Evolutionary conservation across 192 early-diverging fungal genomes (phyloP).

Genomic region (Entomortierella chlamydospora): DNA sequence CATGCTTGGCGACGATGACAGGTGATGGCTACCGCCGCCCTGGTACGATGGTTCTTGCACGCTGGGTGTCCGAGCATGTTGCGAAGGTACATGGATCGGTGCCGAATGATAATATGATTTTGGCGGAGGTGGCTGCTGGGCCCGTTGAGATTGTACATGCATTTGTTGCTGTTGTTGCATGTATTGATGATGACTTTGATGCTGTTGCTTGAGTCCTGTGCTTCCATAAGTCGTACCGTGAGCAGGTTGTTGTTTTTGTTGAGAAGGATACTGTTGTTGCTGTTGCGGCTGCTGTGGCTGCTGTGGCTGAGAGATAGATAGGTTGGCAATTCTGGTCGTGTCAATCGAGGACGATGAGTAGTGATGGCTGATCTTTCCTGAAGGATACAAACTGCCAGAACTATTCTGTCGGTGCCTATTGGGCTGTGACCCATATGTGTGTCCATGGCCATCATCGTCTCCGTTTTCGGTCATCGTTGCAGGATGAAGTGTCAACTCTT

Average conservation of each 20-base stretch:
- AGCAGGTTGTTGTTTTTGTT: constrained; percentile 3
- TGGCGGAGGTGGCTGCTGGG: constrained; percentile 23
- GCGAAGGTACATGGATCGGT: constrained; percentile 9
- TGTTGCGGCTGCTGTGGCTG: constrained; percentile 27
- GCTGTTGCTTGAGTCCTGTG: constrained; percentile 23
- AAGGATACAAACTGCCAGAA: constrained; percentile 6
- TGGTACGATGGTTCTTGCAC: constrained; percentile 16
- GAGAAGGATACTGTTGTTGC: constrained; percentile 11
- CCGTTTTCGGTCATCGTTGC: constrained; percentile 21
- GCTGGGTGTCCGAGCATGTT: constrained; percentile 28
- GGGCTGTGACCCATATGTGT: constrained; percentile 16
- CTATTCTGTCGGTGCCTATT: constrained; percentile 33
- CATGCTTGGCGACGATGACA: background rate
- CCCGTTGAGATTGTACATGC: constrained; percentile 19
- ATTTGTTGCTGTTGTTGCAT: constrained; percentile 17
- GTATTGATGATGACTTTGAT: constrained; percentile 23
- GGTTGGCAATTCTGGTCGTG: constrained; percentile 36
- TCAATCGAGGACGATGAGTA: constrained; percentile 45
- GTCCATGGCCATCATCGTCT: constrained; percentile 19
- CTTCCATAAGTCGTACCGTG: background rate
- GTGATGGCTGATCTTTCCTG: constrained; percentile 15
- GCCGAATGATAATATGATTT: constrained; percentile 34
- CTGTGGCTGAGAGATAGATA: constrained; percentile 39
- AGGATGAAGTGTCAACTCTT: constrained; percentile 42
- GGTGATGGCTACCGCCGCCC: background rate